Conservation (phyloP, 768 basidiomycete species). For the Leccinum broughii region DNA sequence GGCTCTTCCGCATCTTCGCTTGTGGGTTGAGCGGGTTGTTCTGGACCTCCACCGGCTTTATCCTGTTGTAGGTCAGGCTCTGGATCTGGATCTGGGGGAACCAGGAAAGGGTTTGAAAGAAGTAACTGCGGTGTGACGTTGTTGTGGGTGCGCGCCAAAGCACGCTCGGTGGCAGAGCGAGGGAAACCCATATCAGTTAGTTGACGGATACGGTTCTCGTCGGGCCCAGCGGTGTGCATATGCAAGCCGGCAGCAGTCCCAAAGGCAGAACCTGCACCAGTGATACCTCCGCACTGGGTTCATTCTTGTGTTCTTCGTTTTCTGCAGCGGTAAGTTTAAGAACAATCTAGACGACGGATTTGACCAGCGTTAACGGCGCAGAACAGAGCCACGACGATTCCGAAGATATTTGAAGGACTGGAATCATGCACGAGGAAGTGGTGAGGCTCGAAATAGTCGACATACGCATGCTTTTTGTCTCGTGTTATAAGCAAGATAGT, state of each 20-base stretch:
- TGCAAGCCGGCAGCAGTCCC: conserved; percentile 35
- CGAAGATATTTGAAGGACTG: conserved; percentile 71
- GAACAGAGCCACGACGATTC: conserved; percentile 77
- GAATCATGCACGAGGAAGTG: conserved; percentile 80
- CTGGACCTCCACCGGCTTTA: conserved; percentile 15
- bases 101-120: conserved; percentile 76
- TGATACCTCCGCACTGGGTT: conserved; percentile 39
- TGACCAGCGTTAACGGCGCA: conserved; percentile 75
- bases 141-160: conserved; percentile 83
- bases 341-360: conserved; percentile 72
- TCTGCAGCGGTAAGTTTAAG: conserved; percentile 82
- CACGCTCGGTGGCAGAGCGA: conserved; percentile 79
- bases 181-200: conserved; percentile 97
- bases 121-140: conserved; percentile 80
- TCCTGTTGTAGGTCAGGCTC: conserved; percentile 23
- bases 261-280: conserved; percentile 32
- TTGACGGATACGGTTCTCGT: conserved; percentile 78
- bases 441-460: conserved; percentile 80
- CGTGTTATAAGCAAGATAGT: conserved; percentile 70
- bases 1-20: conserved; percentile 27
- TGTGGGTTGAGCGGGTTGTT: conserved; percentile 32
- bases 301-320: conserved; percentile 65
- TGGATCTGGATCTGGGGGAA: conserved; percentile 58
- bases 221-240: conserved; percentile 49
- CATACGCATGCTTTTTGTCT: conserved; percentile 77